These are phyloP conservation scores for Bipolaris oryzae DNA, from an alignment of 2,329 filamentous ascomycete genomes.

Conservation along the genomic window DNA sequence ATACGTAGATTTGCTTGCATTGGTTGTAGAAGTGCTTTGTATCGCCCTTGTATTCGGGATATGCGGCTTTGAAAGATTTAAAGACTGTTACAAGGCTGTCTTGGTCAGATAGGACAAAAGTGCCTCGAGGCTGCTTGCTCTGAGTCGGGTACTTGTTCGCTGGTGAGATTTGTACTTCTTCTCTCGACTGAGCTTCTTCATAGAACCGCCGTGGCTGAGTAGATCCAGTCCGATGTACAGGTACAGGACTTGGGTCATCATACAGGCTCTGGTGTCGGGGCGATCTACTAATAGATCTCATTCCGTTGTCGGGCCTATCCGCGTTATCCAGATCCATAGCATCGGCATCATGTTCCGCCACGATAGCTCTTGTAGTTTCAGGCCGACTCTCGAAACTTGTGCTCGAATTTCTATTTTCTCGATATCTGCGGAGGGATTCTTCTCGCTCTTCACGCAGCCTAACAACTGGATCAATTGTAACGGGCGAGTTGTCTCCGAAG, in stretches of 20 bases:
- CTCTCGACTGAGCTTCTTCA: background rate
- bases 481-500: conserved; percentile 17
- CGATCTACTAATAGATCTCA: conserved; percentile 15
- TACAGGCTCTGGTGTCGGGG: conserved; percentile 30
- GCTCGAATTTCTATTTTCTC: conserved; percentile 21
- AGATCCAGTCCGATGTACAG: background rate
- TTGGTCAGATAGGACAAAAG: background rate
- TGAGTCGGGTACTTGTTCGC: background rate
- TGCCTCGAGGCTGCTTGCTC: background rate
- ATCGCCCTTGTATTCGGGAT: conserved; percentile 46
- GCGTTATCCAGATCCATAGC: conserved; percentile 12
- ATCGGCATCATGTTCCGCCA: conserved; percentile 3
- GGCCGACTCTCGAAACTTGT: conserved; percentile 17
- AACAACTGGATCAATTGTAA: conserved; percentile 3
- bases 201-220: background rate
- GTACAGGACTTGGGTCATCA: conserved; percentile 17
- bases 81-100: conserved; percentile 19
- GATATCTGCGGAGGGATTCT: conserved; percentile 21
- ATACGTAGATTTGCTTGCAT: conserved; percentile 36
- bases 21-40: conserved; percentile 40
- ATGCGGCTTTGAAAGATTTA: conserved; percentile 38
- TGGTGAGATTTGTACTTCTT: background rate
- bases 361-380: conserved; percentile 1
- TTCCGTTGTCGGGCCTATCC: background rate
- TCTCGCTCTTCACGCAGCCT: conserved; percentile 18